Base-by-base conservation (phyloP, 345 rosid species). In the Populus alba region DNA sequence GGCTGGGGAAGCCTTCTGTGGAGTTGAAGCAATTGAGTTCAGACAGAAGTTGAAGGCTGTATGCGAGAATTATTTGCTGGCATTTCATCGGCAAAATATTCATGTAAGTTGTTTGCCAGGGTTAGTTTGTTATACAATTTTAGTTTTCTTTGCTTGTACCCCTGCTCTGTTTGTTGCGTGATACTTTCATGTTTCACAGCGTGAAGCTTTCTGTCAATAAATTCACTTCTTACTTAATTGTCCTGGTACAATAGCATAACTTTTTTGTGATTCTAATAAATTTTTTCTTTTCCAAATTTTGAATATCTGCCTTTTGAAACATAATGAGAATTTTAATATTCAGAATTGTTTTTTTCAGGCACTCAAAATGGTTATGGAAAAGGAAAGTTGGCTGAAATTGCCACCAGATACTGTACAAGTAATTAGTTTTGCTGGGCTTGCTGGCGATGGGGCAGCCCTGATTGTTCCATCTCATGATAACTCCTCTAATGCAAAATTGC, bases 1-100 rank as follows among this genome's bases (percentile, higher is more conserved):
- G 86, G 93, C 97, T 31, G 99, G 98, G 87, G 98, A 97, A 90
- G 94, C 97, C 62, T 97, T 94, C 82, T 94, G 98, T 83, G 98
- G 98, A 73, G 75, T 89, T 82, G 94, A 92, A 86, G 98, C 94
- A 38, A 84, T 85, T 87, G 99, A 97, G 72, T 94, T 97, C 87
- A 90, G 97, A 86, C 90, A 91, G 84, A 94, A 94, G 84, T 78
- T 97, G 89, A 97, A 92, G 90, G 95, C 86, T 71, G 88, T 97
- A 66, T 91, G 97, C 74, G 97, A 87, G 87, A 91, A 88, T 78
- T 97, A 94, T 85, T 90, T 91, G 87, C 78, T 72, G 38, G 88
- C 97, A 79, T 94, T 92, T 86, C 98, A 94, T 85, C 92, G 91
- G 80, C 98, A 96, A 88, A 94, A 88, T 87, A 78, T 94, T 82